Conservation (phyloP, 2,329 filamentous ascomycete genomes). For the Aspergillus piperis region DNA sequence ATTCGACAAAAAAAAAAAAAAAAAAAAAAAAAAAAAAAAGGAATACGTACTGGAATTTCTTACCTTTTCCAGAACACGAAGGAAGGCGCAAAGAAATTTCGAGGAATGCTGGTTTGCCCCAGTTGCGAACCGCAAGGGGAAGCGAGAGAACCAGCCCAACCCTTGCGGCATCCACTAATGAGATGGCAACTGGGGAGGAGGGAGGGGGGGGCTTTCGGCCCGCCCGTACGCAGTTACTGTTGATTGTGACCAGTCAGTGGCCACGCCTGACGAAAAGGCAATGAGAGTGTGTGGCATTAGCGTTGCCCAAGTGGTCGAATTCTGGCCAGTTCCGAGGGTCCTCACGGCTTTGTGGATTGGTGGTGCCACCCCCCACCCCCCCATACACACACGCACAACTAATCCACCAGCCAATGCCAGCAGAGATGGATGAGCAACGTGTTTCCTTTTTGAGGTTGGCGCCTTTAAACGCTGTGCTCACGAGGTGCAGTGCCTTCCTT, state of each 20-base stretch:
- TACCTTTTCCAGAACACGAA: conserved; percentile 15
- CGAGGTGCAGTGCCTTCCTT: conserved; percentile 1
- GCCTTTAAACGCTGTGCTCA: conserved; percentile 8
- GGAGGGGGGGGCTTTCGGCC: conserved; percentile 2
- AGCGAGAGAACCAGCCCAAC: conserved; percentile 6
- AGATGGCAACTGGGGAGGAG: conserved; percentile 6
- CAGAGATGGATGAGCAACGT: conserved; percentile 1
- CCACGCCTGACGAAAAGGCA: not conserved
- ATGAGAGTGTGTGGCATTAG: not conserved
- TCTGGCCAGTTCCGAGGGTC: conserved; percentile 1
- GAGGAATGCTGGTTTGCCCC: conserved; percentile 11
- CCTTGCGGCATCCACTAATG: conserved; percentile 9
- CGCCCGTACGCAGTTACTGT: not conserved
- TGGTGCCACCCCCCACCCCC: conserved; percentile 11
- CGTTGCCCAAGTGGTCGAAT: not conserved
- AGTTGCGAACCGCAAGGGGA: not conserved
- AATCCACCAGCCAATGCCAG: not conserved
- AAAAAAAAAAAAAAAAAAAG: too few species aligned
- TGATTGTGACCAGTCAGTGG: conserved; percentile 9
- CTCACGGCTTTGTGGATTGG: not conserved
- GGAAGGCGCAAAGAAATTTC: conserved; percentile 20
- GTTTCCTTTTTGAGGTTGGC: conserved; percentile 5
- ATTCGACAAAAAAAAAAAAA: too few species aligned
- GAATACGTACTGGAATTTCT: not conserved
- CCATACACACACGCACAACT: conserved; percentile 1